Percentiles rank a stretch among this genome's conserved stretches.
Conservation (phyloP, 2,329 filamentous ascomycete genomes). For the Drechslerella dactyloides region DNA sequence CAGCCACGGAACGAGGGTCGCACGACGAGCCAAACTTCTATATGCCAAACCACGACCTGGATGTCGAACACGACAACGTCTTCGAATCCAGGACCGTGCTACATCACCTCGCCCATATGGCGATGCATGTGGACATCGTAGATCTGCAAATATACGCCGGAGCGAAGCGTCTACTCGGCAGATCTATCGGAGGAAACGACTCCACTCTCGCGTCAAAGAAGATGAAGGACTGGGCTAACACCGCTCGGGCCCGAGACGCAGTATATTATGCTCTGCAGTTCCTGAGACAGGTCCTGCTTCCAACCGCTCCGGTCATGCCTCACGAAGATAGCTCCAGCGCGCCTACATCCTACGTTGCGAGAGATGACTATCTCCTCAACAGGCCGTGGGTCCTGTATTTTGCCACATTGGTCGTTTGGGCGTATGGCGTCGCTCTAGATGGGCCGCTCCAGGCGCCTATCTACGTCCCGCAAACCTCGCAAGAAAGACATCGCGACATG, state of each 20-base stretch:
- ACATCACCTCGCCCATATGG: conserved; percentile 95
- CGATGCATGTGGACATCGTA: conserved; percentile 96
- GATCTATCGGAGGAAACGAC: conserved; percentile 82
- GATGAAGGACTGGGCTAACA: conserved; percentile 87
- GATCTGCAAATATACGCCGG: conserved; percentile 96
- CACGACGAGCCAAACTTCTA: conserved; percentile 55
- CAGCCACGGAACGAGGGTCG: conserved; percentile 55
- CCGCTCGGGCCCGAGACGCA: conserved; percentile 84
- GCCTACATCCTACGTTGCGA: conserved; percentile 72
- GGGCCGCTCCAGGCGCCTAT: conserved; percentile 68
- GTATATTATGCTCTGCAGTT: conserved; percentile 92
- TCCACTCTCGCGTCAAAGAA: conserved; percentile 78
- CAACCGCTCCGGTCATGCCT: conserved; percentile 59
- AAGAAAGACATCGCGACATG: conserved; percentile 78
- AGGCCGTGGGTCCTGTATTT: conserved; percentile 96
- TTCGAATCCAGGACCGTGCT: conserved; percentile 88
- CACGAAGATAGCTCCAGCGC: conserved; percentile 59
- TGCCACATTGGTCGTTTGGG: conserved; percentile 90
- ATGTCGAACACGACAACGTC: conserved; percentile 70
- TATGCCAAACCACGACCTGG: conserved; percentile 63
- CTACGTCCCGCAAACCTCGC: conserved; percentile 64
- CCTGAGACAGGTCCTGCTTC: conserved; percentile 79
- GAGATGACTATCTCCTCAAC: conserved; percentile 88
- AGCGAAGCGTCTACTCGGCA: conserved; percentile 81
- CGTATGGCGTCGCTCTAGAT: conserved; percentile 88